A percentile compares a stretch with the other conserved stretches of the same genome.
These are phyloP conservation scores for Epipyxis sp. DNA, from an alignment of 108 stramenopile genomes.

Conservation along the genomic window DNA sequence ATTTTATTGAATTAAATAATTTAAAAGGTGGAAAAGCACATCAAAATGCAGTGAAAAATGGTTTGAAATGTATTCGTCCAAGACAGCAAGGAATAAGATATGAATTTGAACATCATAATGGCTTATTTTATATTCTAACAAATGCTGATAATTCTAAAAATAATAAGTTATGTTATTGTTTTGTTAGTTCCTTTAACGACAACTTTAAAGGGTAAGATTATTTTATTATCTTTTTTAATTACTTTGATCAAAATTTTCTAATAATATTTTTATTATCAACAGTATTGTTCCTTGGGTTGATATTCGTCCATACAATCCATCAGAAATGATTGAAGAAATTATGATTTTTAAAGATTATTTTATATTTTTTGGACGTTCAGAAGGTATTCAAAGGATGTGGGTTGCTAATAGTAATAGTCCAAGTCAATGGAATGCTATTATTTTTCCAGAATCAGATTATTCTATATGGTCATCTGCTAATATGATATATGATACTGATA, in stretches of 20 bases:
- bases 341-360: constrained; percentile 68
- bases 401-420: not conserved
- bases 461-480: constrained; percentile 64
- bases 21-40: constrained; percentile 25
- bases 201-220: too few relatives aligned
- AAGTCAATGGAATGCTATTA: not conserved
- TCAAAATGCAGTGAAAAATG: not conserved
- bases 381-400: constrained; percentile 51
- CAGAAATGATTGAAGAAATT: constrained; percentile 42
- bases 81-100: constrained; percentile 44
- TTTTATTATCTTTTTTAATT: too few relatives aligned
- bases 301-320: constrained; percentile 49
- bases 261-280: too few relatives aligned
- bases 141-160: constrained; percentile 56
- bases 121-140: constrained; percentile 56
- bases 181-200: constrained; percentile 31
- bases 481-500: constrained; percentile 66
- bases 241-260: not conserved
- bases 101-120: constrained; percentile 47
- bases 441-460: constrained; percentile 66
- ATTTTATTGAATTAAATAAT: constrained; percentile 49
- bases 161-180: constrained; percentile 42
- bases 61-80: constrained; percentile 2
- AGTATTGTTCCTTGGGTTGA: too few relatives aligned
- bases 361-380: constrained; percentile 59